phyloP scores from a whole-genome alignment of 768 basidiomycete species.

The Cytidiella melzeri region DNA sequence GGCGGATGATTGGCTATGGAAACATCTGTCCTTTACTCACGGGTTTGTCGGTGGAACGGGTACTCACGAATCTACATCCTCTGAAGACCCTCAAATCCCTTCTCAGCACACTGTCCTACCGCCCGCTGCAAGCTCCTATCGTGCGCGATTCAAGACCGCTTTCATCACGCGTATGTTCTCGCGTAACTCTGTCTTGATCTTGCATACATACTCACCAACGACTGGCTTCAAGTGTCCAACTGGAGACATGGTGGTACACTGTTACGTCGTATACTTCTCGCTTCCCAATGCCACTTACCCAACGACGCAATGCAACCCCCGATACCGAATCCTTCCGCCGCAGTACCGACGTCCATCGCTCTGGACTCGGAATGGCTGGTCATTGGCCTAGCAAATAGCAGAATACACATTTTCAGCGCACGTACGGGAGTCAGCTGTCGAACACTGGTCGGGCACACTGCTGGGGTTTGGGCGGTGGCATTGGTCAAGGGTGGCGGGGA shows the following conservation, averaged over 20 bases:
- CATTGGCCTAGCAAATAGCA: slow-evolving; percentile 80
- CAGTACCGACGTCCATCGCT: slow-evolving; percentile 83
- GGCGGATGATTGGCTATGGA: slow-evolving; percentile 78
- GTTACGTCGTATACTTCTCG: slow-evolving; percentile 9
- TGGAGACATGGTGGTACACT: slow-evolving; percentile 12
- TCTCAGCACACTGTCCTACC: too few relatives aligned
- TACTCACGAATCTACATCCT: too few relatives aligned
- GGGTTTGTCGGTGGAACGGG: slow-evolving; percentile 42
- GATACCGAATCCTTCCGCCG: slow-evolving; percentile 35
- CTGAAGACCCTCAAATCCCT: too few relatives aligned
- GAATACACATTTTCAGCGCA: slow-evolving; percentile 82
- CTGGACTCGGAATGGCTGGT: slow-evolving; percentile 81
- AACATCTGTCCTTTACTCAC: slow-evolving; percentile 57
- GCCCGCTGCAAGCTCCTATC: slow-evolving; percentile 40
- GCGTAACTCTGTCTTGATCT: slow-evolving; percentile 3
- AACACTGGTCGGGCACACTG: slow-evolving; percentile 77
- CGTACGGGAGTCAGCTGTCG: slow-evolving; percentile 68
- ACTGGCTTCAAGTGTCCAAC: slow-evolving; percentile 11
- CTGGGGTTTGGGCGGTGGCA: slow-evolving; percentile 90
- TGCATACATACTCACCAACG: slow-evolving; percentile 4
- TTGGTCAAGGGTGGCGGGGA: slow-evolving; percentile 65
- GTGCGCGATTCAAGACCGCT: slow-evolving; percentile 63
- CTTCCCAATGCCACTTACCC: slow-evolving; percentile 10
- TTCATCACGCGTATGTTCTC: slow-evolving; percentile 58
- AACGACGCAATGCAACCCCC: slow-evolving; percentile 15